Evolutionary conservation across 495 filamentous ascomycete genomes (phyloP).

Genomic region (Aspergillus leporis): DNA sequence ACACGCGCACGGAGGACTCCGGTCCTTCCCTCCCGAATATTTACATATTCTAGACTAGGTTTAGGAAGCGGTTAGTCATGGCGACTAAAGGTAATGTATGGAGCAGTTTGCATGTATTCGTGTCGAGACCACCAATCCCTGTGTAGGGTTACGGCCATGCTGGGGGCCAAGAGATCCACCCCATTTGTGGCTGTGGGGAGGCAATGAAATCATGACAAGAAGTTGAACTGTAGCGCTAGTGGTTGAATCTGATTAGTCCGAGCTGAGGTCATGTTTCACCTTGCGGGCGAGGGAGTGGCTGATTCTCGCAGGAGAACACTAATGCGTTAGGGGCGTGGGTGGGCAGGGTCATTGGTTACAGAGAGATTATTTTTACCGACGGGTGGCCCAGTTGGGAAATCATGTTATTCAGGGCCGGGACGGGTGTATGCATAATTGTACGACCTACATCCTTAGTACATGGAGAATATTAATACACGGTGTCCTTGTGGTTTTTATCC

Average conservation of each 20-base stretch:
- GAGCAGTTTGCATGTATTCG: not conserved
- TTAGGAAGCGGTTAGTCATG: no score
- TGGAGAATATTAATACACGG: no score
- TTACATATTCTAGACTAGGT: not conserved
- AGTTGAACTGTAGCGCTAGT: not conserved
- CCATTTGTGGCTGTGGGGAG: constrained; percentile 5
- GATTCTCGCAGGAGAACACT: constrained; percentile 6
- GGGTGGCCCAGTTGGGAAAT: not conserved
- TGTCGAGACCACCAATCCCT: constrained; percentile 6
- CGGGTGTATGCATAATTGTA: constrained; percentile 1
- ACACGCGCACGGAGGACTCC: not conserved
- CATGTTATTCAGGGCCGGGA: not conserved
- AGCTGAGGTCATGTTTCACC: constrained; percentile 17
- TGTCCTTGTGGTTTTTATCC: no score
- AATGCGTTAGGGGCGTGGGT: constrained; percentile 5
- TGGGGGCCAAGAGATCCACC: not conserved
- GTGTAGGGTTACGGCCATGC: constrained; percentile 11
- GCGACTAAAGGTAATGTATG: no score
- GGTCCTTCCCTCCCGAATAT: not conserved
- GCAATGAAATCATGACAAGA: constrained; percentile 9
- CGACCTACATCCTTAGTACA: not conserved
- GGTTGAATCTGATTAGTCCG: constrained; percentile 13
- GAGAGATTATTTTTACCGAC: constrained; percentile 10
- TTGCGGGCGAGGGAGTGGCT: constrained; percentile 20
- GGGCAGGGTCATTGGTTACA: constrained; percentile 8